Evolutionary conservation across 805 yeast species (phyloP), one percentile per base, ranked within the genome.

Genomic region (Nakazawaea siamensis): DNA sequence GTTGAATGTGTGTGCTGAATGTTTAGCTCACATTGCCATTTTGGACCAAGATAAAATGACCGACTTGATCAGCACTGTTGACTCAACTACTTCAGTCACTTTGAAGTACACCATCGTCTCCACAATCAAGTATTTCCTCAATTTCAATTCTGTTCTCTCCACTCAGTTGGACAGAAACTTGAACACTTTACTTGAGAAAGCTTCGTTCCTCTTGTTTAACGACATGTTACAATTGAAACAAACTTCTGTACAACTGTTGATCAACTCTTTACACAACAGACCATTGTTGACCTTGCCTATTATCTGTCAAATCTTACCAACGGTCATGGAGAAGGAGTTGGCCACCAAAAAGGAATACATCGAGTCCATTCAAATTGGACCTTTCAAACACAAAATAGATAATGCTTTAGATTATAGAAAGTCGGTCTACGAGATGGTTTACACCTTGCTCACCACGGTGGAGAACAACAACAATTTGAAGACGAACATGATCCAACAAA

Each of bases 361-460:
- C 29, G 76, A 76, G 36, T 60, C 67, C 14, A 77, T 85, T 23
- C 80, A 79, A 31, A 83, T 86, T 73, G 95, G 95, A 2, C 94
- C 94, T 0, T 84, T 80, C 62, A 83, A 82, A 50, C 88, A 83
- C 50, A 76, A 76, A 41, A 70, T 83, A 26, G 95, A 85, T 47
- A 80, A 78, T 44, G 92, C 87, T 0, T 61, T 82, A 26, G 85
- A 76, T 40, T 71, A 75, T 39, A 66, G 95, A 35, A 81, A 81
- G 49, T 68, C 80, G 25, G 65, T 82, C 5, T 81, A 78, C 52
- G 94, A 84, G 48, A 57, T 78, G 16, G 57, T 84, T 19, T 79
- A 76, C 51, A 67, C 83, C 7, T 52, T 80, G 29, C 49, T 61
- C 10, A 50, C 52, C 5, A 46, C 58, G 3, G 42, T 60, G 30